Conservation (phyloP, 2,329 filamentous ascomycete genomes). For the Mycosphaerelloides madeirae region DNA sequence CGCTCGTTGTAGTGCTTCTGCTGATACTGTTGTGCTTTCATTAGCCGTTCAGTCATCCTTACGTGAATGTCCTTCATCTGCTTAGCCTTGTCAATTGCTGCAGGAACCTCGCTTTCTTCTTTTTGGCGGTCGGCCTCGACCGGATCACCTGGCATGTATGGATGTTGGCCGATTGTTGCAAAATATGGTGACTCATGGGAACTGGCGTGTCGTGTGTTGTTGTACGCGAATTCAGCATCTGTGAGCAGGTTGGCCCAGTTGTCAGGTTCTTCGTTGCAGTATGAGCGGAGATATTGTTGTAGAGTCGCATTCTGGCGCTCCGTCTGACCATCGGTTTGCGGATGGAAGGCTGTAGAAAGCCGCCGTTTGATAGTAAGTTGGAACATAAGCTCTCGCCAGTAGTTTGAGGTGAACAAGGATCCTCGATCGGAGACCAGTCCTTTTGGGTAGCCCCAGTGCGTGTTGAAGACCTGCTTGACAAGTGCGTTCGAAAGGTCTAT, state of each 20-base stretch:
- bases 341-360: slow-evolving; percentile 1
- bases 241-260: background rate
- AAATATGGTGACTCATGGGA: background rate
- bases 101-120: background rate
- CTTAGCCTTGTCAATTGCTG: background rate
- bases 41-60: background rate
- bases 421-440: background rate
- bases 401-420: background rate
- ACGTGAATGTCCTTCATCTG: background rate
- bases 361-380: background rate
- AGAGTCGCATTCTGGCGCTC: slow-evolving; percentile 2
- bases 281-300: background rate
- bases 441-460: background rate
- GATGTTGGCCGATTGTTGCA: background rate
- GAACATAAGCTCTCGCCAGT: background rate
- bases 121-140: background rate
- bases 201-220: background rate
- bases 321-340: background rate
- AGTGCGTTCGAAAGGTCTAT: background rate
- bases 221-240: background rate
- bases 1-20: background rate
- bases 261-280: background rate
- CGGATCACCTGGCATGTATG: background rate
- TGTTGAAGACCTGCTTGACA: background rate
- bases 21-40: background rate